Evolutionary conservation across 371 early-diverging fungal species (phyloP).

Genomic region (Apophysomyces variabilis): DNA sequence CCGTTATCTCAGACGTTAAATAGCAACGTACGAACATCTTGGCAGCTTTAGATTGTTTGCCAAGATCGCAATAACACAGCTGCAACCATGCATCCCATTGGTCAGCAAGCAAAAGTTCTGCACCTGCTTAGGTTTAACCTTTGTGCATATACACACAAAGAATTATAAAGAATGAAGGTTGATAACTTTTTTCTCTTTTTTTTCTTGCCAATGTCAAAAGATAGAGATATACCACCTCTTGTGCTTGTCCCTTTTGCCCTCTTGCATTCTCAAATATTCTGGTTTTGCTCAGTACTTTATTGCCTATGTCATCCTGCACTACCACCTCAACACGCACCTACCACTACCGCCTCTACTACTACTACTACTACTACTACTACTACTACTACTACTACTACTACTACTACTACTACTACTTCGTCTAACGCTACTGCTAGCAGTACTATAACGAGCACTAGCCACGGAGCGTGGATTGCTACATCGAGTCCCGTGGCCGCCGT

Average conservation of each 20-base stretch:
- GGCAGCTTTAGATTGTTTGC: background rate
- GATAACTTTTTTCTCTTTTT: background rate
- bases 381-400: no score
- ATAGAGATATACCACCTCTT: constrained; percentile 8
- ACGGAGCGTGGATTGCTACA: background rate
- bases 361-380: no score
- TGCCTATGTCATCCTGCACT: background rate
- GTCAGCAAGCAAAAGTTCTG: background rate
- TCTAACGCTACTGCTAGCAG: background rate
- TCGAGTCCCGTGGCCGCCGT: background rate
- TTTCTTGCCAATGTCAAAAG: background rate
- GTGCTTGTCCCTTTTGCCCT: constrained; percentile 20
- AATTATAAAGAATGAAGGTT: background rate
- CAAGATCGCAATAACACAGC: background rate
- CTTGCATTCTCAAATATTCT: constrained; percentile 23
- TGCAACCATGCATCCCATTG: background rate
- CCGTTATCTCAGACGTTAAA: background rate
- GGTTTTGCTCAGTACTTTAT: constrained; percentile 23
- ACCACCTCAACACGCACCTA: background rate
- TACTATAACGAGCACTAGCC: background rate
- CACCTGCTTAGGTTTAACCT: background rate
- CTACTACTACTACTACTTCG: no score
- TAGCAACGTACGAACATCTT: background rate
- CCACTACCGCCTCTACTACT: no score
- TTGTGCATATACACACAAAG: background rate